These are phyloP conservation scores for Omphalotus olearius DNA, from an alignment of 1,284 basidiomycete genomes.

Conservation along the genomic window DNA sequence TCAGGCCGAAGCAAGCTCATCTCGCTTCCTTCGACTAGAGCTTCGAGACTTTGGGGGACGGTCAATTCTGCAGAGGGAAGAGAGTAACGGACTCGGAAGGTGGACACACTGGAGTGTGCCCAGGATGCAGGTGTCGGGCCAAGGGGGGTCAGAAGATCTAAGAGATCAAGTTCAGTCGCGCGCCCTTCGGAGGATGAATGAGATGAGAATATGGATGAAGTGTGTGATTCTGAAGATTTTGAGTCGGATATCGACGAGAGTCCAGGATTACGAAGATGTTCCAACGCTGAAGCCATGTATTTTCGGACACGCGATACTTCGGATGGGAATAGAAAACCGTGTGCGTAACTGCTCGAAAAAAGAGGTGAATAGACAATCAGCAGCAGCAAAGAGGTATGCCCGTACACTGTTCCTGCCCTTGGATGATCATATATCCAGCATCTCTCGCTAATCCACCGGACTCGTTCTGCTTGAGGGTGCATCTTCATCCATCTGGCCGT, in stretches of 20 bases:
- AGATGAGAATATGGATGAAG: neutral
- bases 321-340: conserved; percentile 96
- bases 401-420: conserved; percentile 85
- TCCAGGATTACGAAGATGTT: conserved; percentile 11
- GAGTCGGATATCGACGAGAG: neutral
- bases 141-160: conserved; percentile 1
- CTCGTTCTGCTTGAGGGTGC: conserved; percentile 77
- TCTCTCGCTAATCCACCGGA: conserved; percentile 88
- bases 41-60: conserved; percentile 78
- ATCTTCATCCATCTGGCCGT: conserved; percentile 92
- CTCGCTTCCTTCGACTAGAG: conserved; percentile 87
- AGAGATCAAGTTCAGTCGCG: conserved; percentile 12
- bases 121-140: conserved; percentile 49
- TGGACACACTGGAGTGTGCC: conserved; percentile 84
- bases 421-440: conserved; percentile 99
- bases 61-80: conserved; percentile 69
- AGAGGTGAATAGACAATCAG: conserved; percentile 5
- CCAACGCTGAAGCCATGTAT: conserved; percentile 40
- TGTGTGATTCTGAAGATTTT: neutral
- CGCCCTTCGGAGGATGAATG: conserved; percentile 1
- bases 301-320: conserved; percentile 69
- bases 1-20: conserved; percentile 70
- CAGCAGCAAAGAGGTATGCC: conserved; percentile 16
- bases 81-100: conserved; percentile 78
- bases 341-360: conserved; percentile 66